A percentile compares a stretch with the other conserved stretches of the same genome.
Evolutionary conservation across 2,329 filamentous ascomycete genomes (phyloP).

Genomic region (Hawksworthiomyces lignivorus): DNA sequence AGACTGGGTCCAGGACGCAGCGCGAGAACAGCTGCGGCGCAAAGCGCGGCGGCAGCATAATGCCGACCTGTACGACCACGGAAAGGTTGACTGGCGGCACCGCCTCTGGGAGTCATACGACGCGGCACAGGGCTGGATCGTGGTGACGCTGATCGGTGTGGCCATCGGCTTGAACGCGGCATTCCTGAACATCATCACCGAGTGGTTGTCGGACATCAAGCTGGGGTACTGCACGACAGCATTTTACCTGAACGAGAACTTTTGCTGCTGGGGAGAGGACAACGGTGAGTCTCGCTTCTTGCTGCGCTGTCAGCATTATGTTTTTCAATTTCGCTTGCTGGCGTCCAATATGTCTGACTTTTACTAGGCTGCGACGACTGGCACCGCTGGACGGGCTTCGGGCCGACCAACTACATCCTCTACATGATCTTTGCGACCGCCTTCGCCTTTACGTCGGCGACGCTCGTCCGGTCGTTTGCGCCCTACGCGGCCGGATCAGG

Average conservation of each 20-base stretch:
- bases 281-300: conserved; percentile 58
- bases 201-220: conserved; percentile 95
- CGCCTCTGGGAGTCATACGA: conserved; percentile 83
- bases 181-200: conserved; percentile 87
- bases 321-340: too few species aligned
- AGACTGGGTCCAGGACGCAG: conserved; percentile 98
- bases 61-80: conserved; percentile 61
- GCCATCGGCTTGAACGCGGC: conserved; percentile 91
- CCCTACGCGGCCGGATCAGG: conserved; percentile 95
- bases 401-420: conserved; percentile 72
- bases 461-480: conserved; percentile 81
- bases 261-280: conserved; percentile 96
- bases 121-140: conserved; percentile 95
- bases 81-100: conserved; percentile 67
- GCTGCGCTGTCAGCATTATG: too few species aligned
- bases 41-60: conserved; percentile 67
- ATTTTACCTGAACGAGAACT: conserved; percentile 95
- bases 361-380: conserved; percentile 67
- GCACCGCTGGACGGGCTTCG: conserved; percentile 78
- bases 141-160: conserved; percentile 86
- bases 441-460: conserved; percentile 76
- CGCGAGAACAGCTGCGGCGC: conserved; percentile 77
- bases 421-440: conserved; percentile 80
- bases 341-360: too few species aligned
- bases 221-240: conserved; percentile 90